Evolutionary conservation across 441 rosid species (phyloP).

Genomic region (Euphorbia corollata): DNA sequence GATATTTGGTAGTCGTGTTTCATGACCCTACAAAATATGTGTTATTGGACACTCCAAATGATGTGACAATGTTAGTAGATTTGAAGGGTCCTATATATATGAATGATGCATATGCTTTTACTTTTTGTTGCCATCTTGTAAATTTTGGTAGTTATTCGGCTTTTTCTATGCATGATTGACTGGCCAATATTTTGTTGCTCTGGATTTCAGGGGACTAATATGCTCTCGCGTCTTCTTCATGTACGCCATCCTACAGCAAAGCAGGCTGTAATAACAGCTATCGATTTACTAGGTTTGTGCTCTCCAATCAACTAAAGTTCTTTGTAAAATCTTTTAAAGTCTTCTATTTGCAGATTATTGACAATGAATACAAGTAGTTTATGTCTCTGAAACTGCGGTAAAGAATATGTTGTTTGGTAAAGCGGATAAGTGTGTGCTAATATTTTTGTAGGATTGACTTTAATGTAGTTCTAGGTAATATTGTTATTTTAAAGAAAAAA

Average conservation of each 20-base stretch:
- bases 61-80: neutral
- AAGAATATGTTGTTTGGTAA: too few relatives aligned
- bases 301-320: neutral
- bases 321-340: neutral
- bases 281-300: conserved; percentile 84
- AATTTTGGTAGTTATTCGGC: neutral
- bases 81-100: neutral
- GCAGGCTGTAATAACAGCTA: conserved; percentile 98
- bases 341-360: neutral
- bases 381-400: too few relatives aligned
- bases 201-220: conserved; percentile 87
- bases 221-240: conserved; percentile 98
- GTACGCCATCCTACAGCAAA: conserved; percentile 90
- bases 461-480: too few relatives aligned
- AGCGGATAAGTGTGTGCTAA: too few relatives aligned
- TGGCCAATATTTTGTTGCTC: conserved; percentile 21
- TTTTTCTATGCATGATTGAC: conserved; percentile 4
- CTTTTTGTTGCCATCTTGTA: conserved; percentile 16
- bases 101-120: neutral
- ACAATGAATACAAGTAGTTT: too few relatives aligned
- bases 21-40: neutral
- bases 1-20: neutral
- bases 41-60: neutral
- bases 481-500: too few relatives aligned
- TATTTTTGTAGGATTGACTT: too few relatives aligned